These are phyloP conservation scores for Pyricularia sp. DNA, from an alignment of 2,329 filamentous ascomycete genomes.

Conservation along the genomic window DNA sequence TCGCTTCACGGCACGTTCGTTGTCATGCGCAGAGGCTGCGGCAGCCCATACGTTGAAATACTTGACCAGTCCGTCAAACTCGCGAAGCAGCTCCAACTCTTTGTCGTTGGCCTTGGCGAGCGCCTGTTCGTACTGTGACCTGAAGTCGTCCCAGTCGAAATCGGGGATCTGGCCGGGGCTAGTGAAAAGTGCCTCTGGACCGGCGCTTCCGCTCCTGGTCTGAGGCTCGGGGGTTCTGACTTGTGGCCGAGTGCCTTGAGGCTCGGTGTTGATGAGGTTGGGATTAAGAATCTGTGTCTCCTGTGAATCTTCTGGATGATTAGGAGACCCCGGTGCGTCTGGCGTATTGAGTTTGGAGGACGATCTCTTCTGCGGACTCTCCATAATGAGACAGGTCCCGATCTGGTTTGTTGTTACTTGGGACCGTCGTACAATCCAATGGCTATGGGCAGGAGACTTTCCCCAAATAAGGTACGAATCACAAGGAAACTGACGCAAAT, in stretches of 20 bases:
- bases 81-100: conserved; percentile 56
- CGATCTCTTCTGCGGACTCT: background rate
- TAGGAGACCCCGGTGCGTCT: background rate
- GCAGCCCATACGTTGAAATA: conserved; percentile 75
- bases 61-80: conserved; percentile 62
- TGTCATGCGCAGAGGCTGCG: conserved; percentile 62
- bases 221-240: conserved; percentile 28
- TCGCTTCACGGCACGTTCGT: conserved; percentile 67
- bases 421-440: background rate
- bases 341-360: background rate
- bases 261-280: conserved; percentile 9
- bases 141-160: conserved; percentile 74
- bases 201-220: background rate
- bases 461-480: background rate
- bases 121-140: conserved; percentile 56
- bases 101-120: conserved; percentile 52
- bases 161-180: conserved; percentile 40
- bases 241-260: conserved; percentile 9
- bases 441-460: background rate
- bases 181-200: conserved; percentile 21
- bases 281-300: background rate
- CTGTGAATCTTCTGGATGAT: conserved; percentile 1
- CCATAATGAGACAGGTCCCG: background rate
- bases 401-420: background rate
- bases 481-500: background rate